Conservation (phyloP, 2,329 filamentous ascomycete genomes). For the Cercospora zeae-maydis region DNA sequence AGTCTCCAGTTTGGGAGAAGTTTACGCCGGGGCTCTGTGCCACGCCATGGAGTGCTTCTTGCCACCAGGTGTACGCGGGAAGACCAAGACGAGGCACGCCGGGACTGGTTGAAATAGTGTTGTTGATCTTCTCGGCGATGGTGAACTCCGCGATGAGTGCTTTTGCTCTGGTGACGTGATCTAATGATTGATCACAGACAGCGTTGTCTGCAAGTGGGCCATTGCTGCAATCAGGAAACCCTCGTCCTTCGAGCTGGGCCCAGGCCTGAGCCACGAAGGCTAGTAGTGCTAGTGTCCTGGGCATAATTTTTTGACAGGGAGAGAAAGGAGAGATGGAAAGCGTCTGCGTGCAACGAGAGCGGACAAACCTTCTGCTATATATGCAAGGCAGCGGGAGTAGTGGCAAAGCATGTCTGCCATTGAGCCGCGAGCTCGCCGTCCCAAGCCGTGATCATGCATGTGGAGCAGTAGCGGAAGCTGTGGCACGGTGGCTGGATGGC, state of each 20-base stretch:
- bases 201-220: constrained; percentile 50
- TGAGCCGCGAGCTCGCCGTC: neutral
- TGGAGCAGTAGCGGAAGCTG: neutral
- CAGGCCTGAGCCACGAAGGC: constrained; percentile 7
- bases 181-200: constrained; percentile 48
- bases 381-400: constrained; percentile 1
- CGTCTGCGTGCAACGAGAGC: neutral
- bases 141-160: constrained; percentile 51
- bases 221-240: constrained; percentile 50
- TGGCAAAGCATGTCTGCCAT: constrained; percentile 1
- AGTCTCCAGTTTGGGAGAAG: constrained; percentile 53
- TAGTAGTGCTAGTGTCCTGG: neutral
- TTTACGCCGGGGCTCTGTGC: constrained; percentile 53
- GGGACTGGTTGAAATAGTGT: constrained; percentile 47
- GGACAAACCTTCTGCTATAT: constrained; percentile 2
- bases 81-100: constrained; percentile 57
- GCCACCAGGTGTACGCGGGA: constrained; percentile 60
- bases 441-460: neutral
- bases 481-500: neutral
- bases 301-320: neutral
- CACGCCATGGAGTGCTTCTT: constrained; percentile 61
- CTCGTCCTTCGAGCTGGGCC: constrained; percentile 20
- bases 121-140: constrained; percentile 55
- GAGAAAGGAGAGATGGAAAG: neutral
- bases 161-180: constrained; percentile 35